Percentiles rank a stretch among this genome's conserved stretches.
Conservation (phyloP, 192 early-diverging fungal species). For the Rhizophlyctis rosea region DNA sequence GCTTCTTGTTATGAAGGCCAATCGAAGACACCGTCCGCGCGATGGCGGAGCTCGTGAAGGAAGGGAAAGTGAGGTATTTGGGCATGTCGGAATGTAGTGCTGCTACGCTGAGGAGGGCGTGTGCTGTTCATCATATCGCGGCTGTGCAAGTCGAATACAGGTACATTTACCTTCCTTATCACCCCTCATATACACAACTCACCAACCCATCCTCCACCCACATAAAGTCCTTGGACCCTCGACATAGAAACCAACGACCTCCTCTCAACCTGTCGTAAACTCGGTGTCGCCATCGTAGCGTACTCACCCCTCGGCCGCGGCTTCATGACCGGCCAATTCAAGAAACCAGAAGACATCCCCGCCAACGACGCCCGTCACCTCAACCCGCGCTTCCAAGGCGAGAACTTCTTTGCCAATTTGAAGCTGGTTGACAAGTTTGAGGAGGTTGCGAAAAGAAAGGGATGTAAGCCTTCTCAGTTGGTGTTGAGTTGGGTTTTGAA, state of each 20-base stretch:
- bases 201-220: not conserved
- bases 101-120: constrained; percentile 52
- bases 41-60: constrained; percentile 63
- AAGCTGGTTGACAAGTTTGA: constrained; percentile 54
- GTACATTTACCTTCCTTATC: not conserved
- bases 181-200: not conserved
- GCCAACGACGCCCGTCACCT: constrained; percentile 45
- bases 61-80: constrained; percentile 61
- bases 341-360: constrained; percentile 47
- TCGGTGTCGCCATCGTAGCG: constrained; percentile 57
- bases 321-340: constrained; percentile 59
- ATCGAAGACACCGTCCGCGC: constrained; percentile 60
- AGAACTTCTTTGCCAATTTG: constrained; percentile 52
- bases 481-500: constrained; percentile 59
- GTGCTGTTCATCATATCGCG: constrained; percentile 62
- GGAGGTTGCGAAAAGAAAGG: constrained; percentile 43
- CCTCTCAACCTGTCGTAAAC: constrained; percentile 64
- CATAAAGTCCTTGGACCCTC: constrained; percentile 46
- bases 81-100: constrained; percentile 56
- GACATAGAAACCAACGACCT: constrained; percentile 62
- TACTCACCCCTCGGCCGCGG: constrained; percentile 71
- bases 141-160: constrained; percentile 41
- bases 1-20: constrained; percentile 21
- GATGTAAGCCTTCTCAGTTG: constrained; percentile 45
- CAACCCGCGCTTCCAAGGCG: constrained; percentile 52